Conservation (phyloP, 2,329 filamentous ascomycete genomes). For the Diplodia intermedia region DNA sequence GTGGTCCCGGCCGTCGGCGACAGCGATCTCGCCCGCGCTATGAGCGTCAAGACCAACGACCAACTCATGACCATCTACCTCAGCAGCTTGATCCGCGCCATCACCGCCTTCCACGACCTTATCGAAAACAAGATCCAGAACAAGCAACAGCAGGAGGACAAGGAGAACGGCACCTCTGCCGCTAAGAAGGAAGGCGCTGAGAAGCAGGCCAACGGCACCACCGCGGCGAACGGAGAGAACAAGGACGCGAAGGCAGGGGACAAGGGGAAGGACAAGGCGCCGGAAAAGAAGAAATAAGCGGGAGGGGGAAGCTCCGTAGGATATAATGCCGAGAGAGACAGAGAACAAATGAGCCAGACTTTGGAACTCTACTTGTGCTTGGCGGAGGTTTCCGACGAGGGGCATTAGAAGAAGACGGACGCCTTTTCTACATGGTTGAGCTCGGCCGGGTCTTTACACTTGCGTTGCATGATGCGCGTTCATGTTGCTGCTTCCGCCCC, state of each 20-base stretch:
- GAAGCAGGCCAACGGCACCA: conserved; percentile 66
- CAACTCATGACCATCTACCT: conserved; percentile 99
- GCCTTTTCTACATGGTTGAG: not conserved
- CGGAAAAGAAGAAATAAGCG: conserved; percentile 63
- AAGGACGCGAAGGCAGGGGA: conserved; percentile 54
- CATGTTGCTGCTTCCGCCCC: not conserved
- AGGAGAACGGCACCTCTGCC: conserved; percentile 60
- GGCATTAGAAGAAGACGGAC: not conserved
- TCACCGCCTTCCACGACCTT: conserved; percentile 97
- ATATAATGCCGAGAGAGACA: not conserved
- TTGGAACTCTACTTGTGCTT: not conserved
- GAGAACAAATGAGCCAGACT: not conserved
- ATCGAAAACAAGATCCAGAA: conserved; percentile 99
- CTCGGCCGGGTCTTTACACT: conserved; percentile 8
- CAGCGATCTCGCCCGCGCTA: conserved; percentile 88
- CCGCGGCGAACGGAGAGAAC: conserved; percentile 42
- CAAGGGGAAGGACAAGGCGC: conserved; percentile 64
- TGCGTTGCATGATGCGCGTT: conserved; percentile 7
- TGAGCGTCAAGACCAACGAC: conserved; percentile 99
- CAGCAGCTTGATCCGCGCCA: conserved; percentile 93
- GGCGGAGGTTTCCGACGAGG: not conserved
- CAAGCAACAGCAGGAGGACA: conserved; percentile 94
- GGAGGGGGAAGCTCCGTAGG: not conserved
- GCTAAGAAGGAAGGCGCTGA: conserved; percentile 68
- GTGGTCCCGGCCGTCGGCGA: conserved; percentile 63